Base-by-base conservation (phyloP, 768 basidiomycete genomes). In the Chiua virens region DNA sequence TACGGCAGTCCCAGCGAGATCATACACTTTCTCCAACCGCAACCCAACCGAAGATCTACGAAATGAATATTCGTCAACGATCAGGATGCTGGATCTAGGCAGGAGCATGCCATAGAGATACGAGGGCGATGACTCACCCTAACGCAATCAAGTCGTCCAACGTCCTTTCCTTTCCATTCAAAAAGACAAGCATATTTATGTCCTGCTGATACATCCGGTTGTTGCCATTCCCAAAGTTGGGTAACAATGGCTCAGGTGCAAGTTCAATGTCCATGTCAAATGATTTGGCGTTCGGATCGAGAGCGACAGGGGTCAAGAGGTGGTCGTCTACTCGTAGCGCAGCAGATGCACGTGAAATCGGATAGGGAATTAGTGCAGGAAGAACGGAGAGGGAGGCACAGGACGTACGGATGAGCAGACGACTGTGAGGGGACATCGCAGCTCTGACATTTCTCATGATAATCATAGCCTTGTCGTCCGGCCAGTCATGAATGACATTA, bases 151-250 rank as follows among this genome's bases (percentile, higher is more conserved):
- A 62, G 11, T 66, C 60, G 20, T 61, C 55, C 23, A 71, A 40
- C 17, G 64, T 69, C 17, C 69, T 66, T 18, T 74, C 71, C 55
- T 62, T 63, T 20, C 60, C 64, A 44, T 73, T 71, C 47, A 64
- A 58, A 3, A 62, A 8, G n/a, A 67, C 42, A 55, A 53, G 59
- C 70, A 72, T 72, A 2, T 50, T 49, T 40, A 72, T 3, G 38
- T 72, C 72, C 32, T 58, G 57, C 23, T 67, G 48, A 48, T 73
- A 66, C 50, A 63, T 49, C 2, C 62, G 64, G 21, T 64, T 54
- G 28, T 58, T 60, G 4, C 69, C 69, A 6, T 57, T 61, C n/a
- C 71, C 71, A 47, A 63, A 70, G 57, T 69, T 73, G 5, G 65
- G 56, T 25, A 71, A 57, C 27, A 71, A 30, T 8, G 68, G 72